Conservation (phyloP, 2,329 filamentous ascomycete genomes). For the Setomelanomma holmii region DNA sequence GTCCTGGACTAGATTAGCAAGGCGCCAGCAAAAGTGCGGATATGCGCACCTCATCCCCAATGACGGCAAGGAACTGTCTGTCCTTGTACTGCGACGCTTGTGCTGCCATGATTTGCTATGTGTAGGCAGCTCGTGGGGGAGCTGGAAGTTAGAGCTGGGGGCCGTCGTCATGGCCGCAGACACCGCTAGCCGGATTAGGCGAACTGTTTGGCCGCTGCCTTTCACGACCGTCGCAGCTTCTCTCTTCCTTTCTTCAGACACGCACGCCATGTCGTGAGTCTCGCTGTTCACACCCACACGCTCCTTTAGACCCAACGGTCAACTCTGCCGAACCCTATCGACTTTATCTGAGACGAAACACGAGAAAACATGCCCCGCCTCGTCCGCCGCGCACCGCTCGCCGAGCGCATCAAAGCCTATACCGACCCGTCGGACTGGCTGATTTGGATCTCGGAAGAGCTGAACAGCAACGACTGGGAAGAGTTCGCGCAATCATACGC, state of each 20-base stretch:
- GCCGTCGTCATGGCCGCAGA: constrained; percentile 36
- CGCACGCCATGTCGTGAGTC: constrained; percentile 33
- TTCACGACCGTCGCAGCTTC: constrained; percentile 8
- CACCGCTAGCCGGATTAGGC: constrained; percentile 28
- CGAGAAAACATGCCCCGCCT: constrained; percentile 70
- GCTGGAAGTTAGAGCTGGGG: constrained; percentile 23
- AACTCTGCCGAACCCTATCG: background rate
- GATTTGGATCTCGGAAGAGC: constrained; percentile 89
- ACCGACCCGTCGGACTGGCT: constrained; percentile 89
- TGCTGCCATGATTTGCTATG: constrained; percentile 61
- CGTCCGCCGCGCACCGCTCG: constrained; percentile 79
- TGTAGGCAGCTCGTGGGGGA: constrained; percentile 25
- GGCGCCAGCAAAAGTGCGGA: background rate
- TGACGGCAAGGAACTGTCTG: constrained; percentile 94
- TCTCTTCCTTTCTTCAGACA: constrained; percentile 14
- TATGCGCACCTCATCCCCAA: constrained; percentile 83
- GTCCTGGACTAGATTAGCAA: constrained; percentile 65
- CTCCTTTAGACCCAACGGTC: background rate
- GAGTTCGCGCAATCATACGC: constrained; percentile 76
- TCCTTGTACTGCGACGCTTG: constrained; percentile 71
- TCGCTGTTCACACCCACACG: background rate
- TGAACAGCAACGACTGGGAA: constrained; percentile 91
- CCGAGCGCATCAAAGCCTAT: constrained; percentile 79
- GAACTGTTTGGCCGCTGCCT: constrained; percentile 24
- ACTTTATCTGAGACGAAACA: background rate